Base-by-base conservation (phyloP, 2,329 filamentous ascomycete genomes). In the Mariannaea elegans region DNA sequence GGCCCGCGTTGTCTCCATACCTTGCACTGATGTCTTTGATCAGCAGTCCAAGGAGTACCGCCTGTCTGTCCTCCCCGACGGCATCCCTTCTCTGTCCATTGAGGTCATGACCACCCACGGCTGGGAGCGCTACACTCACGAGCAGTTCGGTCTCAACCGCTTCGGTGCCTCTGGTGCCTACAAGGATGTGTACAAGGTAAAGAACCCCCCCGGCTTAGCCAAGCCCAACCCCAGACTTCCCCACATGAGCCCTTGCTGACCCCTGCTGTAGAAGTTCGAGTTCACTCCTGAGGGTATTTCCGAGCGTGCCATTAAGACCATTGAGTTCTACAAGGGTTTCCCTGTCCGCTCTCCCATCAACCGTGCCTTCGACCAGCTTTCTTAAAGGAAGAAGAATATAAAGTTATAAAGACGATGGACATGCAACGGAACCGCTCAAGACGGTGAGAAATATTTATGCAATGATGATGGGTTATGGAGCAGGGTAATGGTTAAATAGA, bases 81-180 rank as follows among this genome's bases (percentile, higher is more conserved):
- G 94, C 69, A 94, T 97, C 77, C 94, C 95, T 69, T 88, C 93
- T 64, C 80, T 99, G 80, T 96, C 92, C 56, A 91, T 99, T 70
- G 95, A 99, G 86, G 94, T 93, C 78, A 96, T 97, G 92, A 91
- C 87, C 80, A 99, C 95, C 70, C 89, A 97, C 81, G 95, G 95
- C 71, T 99, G 95, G 95, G 94, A 98, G 87, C 91, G 94, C 80
- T 99, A 98, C 84, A 92, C 93, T 61, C 94, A 99, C 82, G 95
- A 99, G 88, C 95, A 99, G 84, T 99, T 99, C 75, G 95, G 95
- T 78, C 89, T 99, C 70, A 99, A 99, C 90, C 89, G 95, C 78
- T 99, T 99, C 81, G 95, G 95, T 88, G 94, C 94, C 70, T 97
- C 92, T 56, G 95, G 94, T 74, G 90, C 94, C 69, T 98, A 98